Evolutionary conservation across 805 yeast genomes (phyloP).

Genomic region (Candida nemodendra): DNA sequence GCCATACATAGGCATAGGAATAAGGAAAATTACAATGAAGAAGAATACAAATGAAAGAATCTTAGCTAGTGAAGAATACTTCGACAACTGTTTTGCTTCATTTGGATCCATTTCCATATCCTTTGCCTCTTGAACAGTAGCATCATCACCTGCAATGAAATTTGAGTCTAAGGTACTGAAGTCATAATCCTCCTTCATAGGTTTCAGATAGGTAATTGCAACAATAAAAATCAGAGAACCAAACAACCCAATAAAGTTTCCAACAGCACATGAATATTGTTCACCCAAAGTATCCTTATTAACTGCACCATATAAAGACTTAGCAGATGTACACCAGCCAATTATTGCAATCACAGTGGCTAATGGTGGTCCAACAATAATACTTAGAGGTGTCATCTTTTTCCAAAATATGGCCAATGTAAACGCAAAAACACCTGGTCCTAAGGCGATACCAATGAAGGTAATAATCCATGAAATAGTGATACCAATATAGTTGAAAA

Average conservation of each 20-base stretch:
- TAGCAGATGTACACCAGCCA: constrained; percentile 42
- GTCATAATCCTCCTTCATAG: constrained; percentile 28
- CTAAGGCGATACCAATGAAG: constrained; percentile 49
- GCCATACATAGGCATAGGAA: constrained; percentile 36
- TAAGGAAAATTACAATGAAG: constrained; percentile 25
- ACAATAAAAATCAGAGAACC: constrained; percentile 31
- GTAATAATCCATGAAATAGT: constrained; percentile 41
- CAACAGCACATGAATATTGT: constrained; percentile 44
- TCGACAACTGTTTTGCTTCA: constrained; percentile 19
- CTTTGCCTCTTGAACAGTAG: constrained; percentile 31
- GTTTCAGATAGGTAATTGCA: constrained; percentile 27
- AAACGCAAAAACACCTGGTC: constrained; percentile 50
- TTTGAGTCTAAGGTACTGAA: constrained; percentile 26
- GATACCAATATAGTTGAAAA: constrained; percentile 41
- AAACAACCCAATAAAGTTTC: constrained; percentile 41
- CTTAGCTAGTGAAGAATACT: constrained; percentile 25
- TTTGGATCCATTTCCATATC: constrained; percentile 26
- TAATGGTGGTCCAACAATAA: constrained; percentile 45
- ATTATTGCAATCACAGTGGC: constrained; percentile 53
- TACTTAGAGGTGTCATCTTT: constrained; percentile 36
- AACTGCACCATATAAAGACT: constrained; percentile 42
- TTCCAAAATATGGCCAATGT: constrained; percentile 43
- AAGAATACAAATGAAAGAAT: constrained; percentile 26
- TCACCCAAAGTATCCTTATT: constrained; percentile 44
- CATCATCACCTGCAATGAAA: constrained; percentile 35